A percentile compares a stretch with the other conserved stretches of the same genome.
Conservation (phyloP, 495 filamentous ascomycete genomes). For the Alectoria sarmentosa region DNA sequence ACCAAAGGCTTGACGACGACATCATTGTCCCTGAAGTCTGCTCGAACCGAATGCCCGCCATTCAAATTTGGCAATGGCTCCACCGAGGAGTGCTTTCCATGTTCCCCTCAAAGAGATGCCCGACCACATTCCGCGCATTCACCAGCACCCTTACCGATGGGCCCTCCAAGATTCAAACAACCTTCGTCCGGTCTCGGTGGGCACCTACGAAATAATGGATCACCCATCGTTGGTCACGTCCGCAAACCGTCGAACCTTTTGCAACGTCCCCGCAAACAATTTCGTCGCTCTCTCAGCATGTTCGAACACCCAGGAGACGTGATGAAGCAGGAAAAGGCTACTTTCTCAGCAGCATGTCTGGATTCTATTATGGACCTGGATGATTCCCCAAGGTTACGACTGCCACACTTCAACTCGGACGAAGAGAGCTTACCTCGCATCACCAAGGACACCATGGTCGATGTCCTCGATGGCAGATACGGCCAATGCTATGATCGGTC, state of each 20-base stretch:
- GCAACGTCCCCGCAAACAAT: slow-evolving; percentile 76
- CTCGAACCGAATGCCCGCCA: slow-evolving; percentile 52
- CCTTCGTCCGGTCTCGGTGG: slow-evolving; percentile 44
- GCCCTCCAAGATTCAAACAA: slow-evolving; percentile 52
- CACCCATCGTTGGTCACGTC: slow-evolving; percentile 60
- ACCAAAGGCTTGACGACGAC: slow-evolving; percentile 52
- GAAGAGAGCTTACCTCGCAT: slow-evolving; percentile 85
- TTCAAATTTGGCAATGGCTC: slow-evolving; percentile 74
- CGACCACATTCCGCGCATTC: slow-evolving; percentile 50
- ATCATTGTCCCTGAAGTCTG: slow-evolving; percentile 38
- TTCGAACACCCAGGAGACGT: slow-evolving; percentile 87
- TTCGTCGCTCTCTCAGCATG: slow-evolving; percentile 91
- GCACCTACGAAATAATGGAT: slow-evolving; percentile 55
- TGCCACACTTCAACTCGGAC: slow-evolving; percentile 80
- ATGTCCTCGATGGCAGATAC: slow-evolving; percentile 83
- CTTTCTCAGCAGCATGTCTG: slow-evolving; percentile 47
- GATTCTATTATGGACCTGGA: slow-evolving; percentile 73
- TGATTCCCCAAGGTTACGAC: slow-evolving; percentile 57
- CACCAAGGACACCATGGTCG: slow-evolving; percentile 65
- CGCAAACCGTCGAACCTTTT: slow-evolving; percentile 65
- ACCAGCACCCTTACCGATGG: slow-evolving; percentile 43
- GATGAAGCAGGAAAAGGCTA: slow-evolving; percentile 60
- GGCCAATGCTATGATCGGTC: slow-evolving; percentile 64
- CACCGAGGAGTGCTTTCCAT: slow-evolving; percentile 68
- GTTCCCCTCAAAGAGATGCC: slow-evolving; percentile 69